These are phyloP conservation scores for Sporothrix luriei DNA, from an alignment of 2,329 filamentous ascomycete species.

Conservation along the genomic window DNA sequence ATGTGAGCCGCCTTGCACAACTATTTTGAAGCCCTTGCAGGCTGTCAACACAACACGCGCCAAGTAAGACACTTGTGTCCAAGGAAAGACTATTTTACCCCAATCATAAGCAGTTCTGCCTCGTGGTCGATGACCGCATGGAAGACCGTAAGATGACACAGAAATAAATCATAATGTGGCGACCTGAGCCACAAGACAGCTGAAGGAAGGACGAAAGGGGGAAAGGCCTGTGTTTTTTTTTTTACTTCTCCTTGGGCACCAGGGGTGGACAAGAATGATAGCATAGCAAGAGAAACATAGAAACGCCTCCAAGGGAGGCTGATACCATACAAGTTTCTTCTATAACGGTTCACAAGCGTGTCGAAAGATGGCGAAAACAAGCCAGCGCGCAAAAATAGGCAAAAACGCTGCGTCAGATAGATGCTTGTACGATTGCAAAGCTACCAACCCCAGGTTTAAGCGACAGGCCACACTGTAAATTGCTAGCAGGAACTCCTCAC, in stretches of 20 bases:
- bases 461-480: neutral
- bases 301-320: constrained; percentile 3
- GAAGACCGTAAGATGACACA: constrained; percentile 5
- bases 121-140: neutral
- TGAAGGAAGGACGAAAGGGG: neutral
- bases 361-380: neutral
- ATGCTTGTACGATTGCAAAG: constrained; percentile 5
- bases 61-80: constrained; percentile 19
- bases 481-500: neutral
- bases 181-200: neutral
- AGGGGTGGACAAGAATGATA: neutral
- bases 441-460: constrained; percentile 2
- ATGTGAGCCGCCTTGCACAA: neutral
- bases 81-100: constrained; percentile 11
- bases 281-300: neutral
- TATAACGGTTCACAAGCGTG: neutral
- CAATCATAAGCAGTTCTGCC: constrained; percentile 12
- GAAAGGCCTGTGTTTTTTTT: neutral
- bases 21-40: constrained; percentile 5
- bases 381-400: neutral
- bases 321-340: constrained; percentile 8
- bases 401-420: constrained; percentile 11
- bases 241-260: no score
- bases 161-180: constrained; percentile 6
- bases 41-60: constrained; percentile 14